Evolutionary conservation across 2,329 filamentous ascomycete genomes (phyloP), one percentile per base, ranked within the genome.

Genomic region (Biscogniauxia mediterranea): DNA sequence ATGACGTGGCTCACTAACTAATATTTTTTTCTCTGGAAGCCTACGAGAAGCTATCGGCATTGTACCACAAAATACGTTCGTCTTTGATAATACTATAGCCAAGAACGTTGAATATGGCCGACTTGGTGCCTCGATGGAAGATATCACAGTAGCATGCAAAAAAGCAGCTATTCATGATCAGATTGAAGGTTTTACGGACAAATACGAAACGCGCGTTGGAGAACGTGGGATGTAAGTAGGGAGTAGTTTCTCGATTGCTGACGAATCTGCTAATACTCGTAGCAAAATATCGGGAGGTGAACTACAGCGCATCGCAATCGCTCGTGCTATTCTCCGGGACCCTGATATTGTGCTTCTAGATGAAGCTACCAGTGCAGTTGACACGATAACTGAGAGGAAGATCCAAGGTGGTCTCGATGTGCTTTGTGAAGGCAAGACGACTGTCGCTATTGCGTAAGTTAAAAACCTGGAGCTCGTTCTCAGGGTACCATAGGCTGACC

Each of bases 331-430:
- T 54, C 78, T 93, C 65, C 91, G 91, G 74, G 83, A 85, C 61
- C 90, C 91, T 0, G 87, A 91, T 59, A 87, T 93, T 62, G 85
- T 94, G 9, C 81, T 94, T 49, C 81, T 94, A 0, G 91, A 94
- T 66, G 91, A 93, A 74, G 88, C 91, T 1, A 93, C 92, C 3
- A 92, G 89, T 46, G 88, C 90, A 6, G 87, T 94, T 61, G 87
- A 92, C 63, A 88, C 88, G 0, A 85, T 88, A 38, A 89, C 86
- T 1, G 87, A 90, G 72, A 84, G 86, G 59, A 84, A 86, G 66
- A 89, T 89, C 53, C 87, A 89, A 67, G 78, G 83, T 32, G 87
- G 87, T 0, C 81, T 90, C 57, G 78, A 77, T 60, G 79, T 78
- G 55, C 78, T 89, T 7, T 87, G 85, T 63, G 77, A 83, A 61